Conservation (phyloP, 306 rosid genomes). For the Prunus armeniaca region DNA sequence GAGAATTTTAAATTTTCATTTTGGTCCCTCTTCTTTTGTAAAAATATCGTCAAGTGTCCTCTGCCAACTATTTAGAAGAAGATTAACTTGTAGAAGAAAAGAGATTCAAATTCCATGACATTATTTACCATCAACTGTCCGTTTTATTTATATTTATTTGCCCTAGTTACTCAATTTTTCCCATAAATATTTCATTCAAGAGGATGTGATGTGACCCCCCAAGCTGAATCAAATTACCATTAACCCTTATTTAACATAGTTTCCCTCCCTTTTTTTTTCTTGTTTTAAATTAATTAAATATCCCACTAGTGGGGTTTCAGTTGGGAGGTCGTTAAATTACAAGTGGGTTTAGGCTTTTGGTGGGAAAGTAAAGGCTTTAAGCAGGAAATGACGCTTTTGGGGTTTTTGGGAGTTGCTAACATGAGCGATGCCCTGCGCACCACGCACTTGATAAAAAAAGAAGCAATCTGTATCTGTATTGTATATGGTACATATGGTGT, state of each 20-base stretch:
- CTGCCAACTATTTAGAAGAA: neutral
- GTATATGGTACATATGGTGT: neutral
- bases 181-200: neutral
- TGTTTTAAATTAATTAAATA: too few relatives aligned
- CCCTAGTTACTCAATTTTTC: neutral
- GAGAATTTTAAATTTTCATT: constrained; percentile 19
- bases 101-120: constrained; percentile 6
- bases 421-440: constrained; percentile 4
- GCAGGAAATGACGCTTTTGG: neutral
- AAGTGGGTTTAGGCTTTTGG: constrained; percentile 4
- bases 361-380: neutral
- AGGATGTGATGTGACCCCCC: too few relatives aligned
- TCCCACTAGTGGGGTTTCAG: too few relatives aligned
- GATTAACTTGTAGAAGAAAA: constrained; percentile 27
- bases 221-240: too few relatives aligned
- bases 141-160: neutral
- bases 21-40: constrained; percentile 27
- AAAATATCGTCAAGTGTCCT: neutral
- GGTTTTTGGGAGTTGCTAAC: neutral
- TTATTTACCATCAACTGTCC: neutral
- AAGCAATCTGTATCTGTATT: neutral
- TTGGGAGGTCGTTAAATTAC: neutral
- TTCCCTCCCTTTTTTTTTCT: too few relatives aligned
- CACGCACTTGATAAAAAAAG: neutral
- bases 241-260: too few relatives aligned